Base-by-base conservation (phyloP, 306 rosid genomes). In the Phaseolus lunatus region DNA sequence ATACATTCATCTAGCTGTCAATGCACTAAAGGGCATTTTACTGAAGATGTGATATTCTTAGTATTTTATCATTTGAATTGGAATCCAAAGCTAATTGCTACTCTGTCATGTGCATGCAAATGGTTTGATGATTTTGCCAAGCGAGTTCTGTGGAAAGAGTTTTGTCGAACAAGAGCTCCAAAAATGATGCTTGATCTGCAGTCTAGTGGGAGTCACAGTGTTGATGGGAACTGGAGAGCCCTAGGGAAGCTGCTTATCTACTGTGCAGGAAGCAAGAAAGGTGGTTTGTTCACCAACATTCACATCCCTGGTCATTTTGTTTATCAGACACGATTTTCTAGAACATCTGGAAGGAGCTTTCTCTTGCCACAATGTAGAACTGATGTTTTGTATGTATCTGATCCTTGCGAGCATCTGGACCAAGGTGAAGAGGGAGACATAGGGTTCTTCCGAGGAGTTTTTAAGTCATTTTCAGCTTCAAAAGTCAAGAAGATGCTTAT, bases 81-180 rank as follows among this genome's bases (percentile, higher is more conserved):
- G 97, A 92, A 94, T 41, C 98, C 98, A 3, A 88, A 90, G 79
- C 61, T 95, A 72, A 95, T 95, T 78, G 96, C 98, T 31, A 76
- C 90, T 37, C 85, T 95, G 15, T 90, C 98, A 29, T 90, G 92
- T 70, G 95, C 83, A 24, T 92, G 98, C 89, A 95, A 95, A 89
- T 95, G 98, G 97, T 92, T 95, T 87, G 98, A 95, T 83, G 98
- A 95, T 89, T 89, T 95, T 23, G 96, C 97, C 39, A 95, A 92
- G 80, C 85, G 93, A 79, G 93, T 95, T 58, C 88, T 95, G 33
- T 94, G 97, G 97, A 94, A 94, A 83, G 97, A 94, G 82, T 94
- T 94, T 81, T 95, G 98, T 79, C 82, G 82, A 57, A 86, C 93
- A 24, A 90, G 98, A 77, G 97, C 95, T 66, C 96, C 95, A 0